A percentile compares a stretch with the other conserved stretches of the same genome.
Evolutionary conservation across 2,329 filamentous ascomycete species (phyloP).

Genomic region (Colletotrichum cordylinicola): DNA sequence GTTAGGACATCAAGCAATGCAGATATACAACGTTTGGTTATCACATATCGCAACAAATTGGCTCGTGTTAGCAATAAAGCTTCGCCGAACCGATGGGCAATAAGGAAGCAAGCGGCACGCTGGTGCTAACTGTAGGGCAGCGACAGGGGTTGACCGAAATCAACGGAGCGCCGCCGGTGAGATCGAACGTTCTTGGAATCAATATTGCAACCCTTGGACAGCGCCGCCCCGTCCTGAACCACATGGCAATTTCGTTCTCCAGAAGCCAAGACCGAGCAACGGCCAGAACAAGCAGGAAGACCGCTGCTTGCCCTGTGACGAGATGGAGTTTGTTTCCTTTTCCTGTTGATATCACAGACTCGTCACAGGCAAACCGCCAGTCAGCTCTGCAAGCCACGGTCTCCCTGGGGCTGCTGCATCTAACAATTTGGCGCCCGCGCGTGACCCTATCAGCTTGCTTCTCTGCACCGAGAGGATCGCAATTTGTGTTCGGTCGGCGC

Average conservation of each 20-base stretch:
- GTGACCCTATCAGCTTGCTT: not conserved
- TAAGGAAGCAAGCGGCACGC: not conserved
- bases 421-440: not conserved
- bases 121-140: not conserved
- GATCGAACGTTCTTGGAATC: conserved; percentile 21
- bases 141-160: not conserved
- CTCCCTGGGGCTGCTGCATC: not conserved
- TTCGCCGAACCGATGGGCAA: not conserved
- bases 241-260: conserved; percentile 19
- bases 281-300: not conserved
- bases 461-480: not conserved
- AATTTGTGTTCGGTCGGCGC: not conserved
- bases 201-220: conserved; percentile 16
- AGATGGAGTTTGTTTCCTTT: not conserved
- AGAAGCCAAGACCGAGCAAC: not conserved
- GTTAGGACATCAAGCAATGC: not conserved
- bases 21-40: not conserved
- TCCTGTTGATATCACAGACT: not conserved
- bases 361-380: not conserved
- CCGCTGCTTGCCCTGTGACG: not conserved
- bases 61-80: not conserved
- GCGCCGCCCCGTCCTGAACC: conserved; percentile 7
- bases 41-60: not conserved
- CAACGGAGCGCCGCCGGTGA: not conserved
- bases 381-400: not conserved